These are phyloP conservation scores for Eucalyptus cloeziana DNA, from an alignment of 345 rosid genomes.

Conservation along the genomic window DNA sequence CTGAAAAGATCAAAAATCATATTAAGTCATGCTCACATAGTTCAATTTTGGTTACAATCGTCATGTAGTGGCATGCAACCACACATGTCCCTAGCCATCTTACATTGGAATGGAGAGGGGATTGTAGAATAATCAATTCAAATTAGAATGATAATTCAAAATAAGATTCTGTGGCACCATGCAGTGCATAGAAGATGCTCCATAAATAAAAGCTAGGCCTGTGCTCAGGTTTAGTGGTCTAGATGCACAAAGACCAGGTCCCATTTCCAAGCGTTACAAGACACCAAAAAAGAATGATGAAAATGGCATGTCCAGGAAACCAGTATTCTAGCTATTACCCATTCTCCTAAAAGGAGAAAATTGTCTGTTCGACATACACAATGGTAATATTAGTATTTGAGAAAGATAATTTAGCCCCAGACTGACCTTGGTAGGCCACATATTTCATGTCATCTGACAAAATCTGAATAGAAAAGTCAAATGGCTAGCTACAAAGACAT, in stretches of 20 bases:
- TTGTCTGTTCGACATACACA: neutral
- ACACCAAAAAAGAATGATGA: accelerated
- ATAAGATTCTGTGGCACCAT: neutral
- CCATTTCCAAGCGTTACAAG: neutral
- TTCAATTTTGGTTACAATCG: neutral
- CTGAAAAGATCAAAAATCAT: neutral
- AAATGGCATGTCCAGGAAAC: neutral
- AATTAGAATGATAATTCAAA: accelerated
- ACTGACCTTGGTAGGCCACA: neutral
- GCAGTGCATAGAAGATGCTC: neutral
- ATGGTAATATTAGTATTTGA: neutral
- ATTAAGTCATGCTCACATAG: neutral
- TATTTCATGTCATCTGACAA: neutral
- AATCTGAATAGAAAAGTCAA: neutral
- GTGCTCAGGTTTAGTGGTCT: neutral
- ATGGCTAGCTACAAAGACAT: neutral
- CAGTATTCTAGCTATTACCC: neutral
- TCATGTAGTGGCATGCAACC: accelerated
- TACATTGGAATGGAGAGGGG: neutral
- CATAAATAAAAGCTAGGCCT: neutral
- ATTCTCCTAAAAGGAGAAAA: neutral
- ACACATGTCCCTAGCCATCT: neutral
- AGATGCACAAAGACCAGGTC: neutral
- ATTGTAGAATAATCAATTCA: neutral
- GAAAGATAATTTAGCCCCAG: neutral